Base-by-base conservation (phyloP, 345 rosid species). In the Salix koriyanagi region DNA sequence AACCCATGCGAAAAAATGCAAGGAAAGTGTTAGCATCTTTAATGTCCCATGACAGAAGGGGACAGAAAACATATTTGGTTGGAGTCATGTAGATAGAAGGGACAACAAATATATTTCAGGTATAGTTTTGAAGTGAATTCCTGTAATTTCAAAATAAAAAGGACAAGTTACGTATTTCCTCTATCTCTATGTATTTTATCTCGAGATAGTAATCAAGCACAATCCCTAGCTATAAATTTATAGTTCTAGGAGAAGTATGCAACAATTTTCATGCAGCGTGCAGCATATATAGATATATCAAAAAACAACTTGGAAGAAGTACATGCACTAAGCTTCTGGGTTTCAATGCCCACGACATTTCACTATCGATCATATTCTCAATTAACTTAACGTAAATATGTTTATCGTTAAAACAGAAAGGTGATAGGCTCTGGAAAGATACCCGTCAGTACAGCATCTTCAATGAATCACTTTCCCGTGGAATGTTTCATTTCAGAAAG, bases 401-500 rank as follows among this genome's bases (percentile, higher is more conserved):
- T 37, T 42, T 65, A 54, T 12, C 32, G 28, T 68, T 58, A 41
- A 56, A 42, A 66, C 44, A 71, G 60, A 72, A 74, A 2, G 13
- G 41, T 52, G 30, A 74, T 52, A 72, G 75, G 32, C 66, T 69
- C 46, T 61, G 14, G 37, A 13, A 39, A 61, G 67, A 70, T 69
- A 68, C 44, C 74, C 25, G 41, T 16, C 2, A 41, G 16, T 21
- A 37, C 67, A 56, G 30, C 26, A 41, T 48, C 70, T 46, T 37
- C 70, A 30, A 15, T n/a, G 56, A 18, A 54, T 50, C 39, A 21
- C 28, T 21, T 25, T 30, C 25, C 32, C 6, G 0, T 14, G 13
- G 68, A 46, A 32, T 58, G 54, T 74, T 75, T 74, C 32, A 56
- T 56, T 71, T 82, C 73, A 1, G 91, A 86, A 76, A 87, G 78